Evolutionary conservation across 2,329 filamentous ascomycete genomes (phyloP).

Genomic region (Pseudogymnoascus sp.): DNA sequence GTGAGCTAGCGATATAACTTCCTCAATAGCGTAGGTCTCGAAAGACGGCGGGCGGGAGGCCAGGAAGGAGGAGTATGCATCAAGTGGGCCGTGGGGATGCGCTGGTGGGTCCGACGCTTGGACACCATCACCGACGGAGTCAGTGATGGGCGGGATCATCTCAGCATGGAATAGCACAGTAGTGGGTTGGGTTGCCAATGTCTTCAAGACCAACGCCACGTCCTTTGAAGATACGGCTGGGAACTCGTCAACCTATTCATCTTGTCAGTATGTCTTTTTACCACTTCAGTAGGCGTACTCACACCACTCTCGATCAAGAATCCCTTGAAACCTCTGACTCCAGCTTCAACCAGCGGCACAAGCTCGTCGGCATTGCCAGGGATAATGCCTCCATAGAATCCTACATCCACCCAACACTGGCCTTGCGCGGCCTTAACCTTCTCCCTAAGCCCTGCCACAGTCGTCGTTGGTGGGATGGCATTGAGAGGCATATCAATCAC

Average conservation of each 20-base stretch:
- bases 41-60: constrained; percentile 82
- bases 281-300: constrained; percentile 33
- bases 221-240: constrained; percentile 78
- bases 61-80: constrained; percentile 82
- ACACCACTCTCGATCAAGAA: constrained; percentile 96
- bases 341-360: constrained; percentile 71
- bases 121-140: constrained; percentile 71
- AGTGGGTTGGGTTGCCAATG: constrained; percentile 72
- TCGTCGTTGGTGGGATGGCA: constrained; percentile 93
- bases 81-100: constrained; percentile 63
- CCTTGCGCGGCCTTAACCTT: constrained; percentile 78
- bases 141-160: constrained; percentile 84
- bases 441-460: constrained; percentile 69
- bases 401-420: constrained; percentile 98
- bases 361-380: constrained; percentile 81
- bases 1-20: constrained; percentile 76
- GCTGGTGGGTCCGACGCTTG: constrained; percentile 63
- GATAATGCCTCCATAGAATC: constrained; percentile 91
- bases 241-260: constrained; percentile 77
- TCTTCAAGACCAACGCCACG: constrained; percentile 71
- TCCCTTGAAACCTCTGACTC: constrained; percentile 93
- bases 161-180: constrained; percentile 99
- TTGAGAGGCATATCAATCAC: constrained; percentile 98
- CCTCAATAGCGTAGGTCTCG: constrained; percentile 82
- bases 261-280: constrained; percentile 8